Evolutionary conservation across 352 stramenopile genomes (phyloP), one percentile per base, ranked within the genome.

Genomic region (Phytophthora multivora): DNA sequence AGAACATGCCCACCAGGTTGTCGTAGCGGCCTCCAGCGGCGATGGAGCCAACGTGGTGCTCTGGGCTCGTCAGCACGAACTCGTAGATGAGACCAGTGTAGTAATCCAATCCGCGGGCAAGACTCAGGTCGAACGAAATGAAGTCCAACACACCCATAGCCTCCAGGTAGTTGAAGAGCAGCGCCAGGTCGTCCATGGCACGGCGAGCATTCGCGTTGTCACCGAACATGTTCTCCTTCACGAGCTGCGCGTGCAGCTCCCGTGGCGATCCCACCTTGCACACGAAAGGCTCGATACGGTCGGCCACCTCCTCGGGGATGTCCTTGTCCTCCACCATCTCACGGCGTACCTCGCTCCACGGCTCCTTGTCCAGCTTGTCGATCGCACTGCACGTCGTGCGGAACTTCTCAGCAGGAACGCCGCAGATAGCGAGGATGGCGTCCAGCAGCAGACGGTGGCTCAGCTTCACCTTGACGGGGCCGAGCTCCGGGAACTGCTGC

Each of bases 71-170:
- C 23, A 98, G 89, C 26, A 99, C 95, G 50, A 98, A 98, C 80
- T 99, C 97, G 77, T 99, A 99, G 71, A 99, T 99, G 41, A 99
- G 80, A 13, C 97, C 97, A 13, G 97, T 99, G 82, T 99, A 99
- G 89, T 99, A 99, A 78, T 99, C 97, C 11, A 99, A 81, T 21
- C 97, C 97, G 25, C 97, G 91, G 13, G 97, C 97, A 41, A 99
- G 83, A 68, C 88, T 98, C 35, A 99, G 75, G 61, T 99, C 97
- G 64, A 99, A 99, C 25, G 90, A 97, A 51, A 98, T 89, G 61
- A 72, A 90, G 52, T 98, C 72, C 16, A 99, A 82, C 46, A 97
- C 95, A 46, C 90, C 96, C 94, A 99, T 99, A 25, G 95, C 94
- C 39, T 99, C 96, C 11, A 99, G 73, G 79, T 99, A 99, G 36